These are phyloP conservation scores for Furcasterigmium sp. DNA, from an alignment of 2,329 filamentous ascomycete species.

Conservation along the genomic window DNA sequence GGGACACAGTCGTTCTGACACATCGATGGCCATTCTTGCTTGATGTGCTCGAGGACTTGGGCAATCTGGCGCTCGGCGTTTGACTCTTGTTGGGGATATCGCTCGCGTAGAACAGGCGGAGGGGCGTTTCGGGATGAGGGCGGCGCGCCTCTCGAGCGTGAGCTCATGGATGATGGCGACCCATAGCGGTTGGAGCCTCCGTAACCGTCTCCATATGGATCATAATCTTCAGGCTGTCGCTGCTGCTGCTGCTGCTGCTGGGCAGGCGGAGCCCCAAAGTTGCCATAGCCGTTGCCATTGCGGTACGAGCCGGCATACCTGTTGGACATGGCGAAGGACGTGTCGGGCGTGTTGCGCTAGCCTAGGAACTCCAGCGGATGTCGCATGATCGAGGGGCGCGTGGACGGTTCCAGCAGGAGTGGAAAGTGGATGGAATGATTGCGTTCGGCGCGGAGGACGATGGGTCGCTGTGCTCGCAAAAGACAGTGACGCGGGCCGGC, in stretches of 20 bases:
- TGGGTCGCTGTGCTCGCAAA: too few species aligned
- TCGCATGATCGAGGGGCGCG: conserved; percentile 9
- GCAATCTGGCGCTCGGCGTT: conserved; percentile 52
- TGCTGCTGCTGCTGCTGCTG: not conserved
- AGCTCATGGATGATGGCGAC: conserved; percentile 22
- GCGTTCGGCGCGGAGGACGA: too few species aligned
- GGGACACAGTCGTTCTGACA: conserved; percentile 83
- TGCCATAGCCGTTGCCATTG: conserved; percentile 35
- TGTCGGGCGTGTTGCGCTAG: conserved; percentile 7
- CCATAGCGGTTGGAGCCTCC: conserved; percentile 30
- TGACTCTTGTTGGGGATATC: conserved; percentile 29
- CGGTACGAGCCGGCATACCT: conserved; percentile 28
- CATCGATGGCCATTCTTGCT: conserved; percentile 89
- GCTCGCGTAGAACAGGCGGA: conserved; percentile 17
- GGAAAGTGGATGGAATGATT: not conserved
- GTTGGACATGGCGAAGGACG: conserved; percentile 11
- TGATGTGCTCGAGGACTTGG: conserved; percentile 74
- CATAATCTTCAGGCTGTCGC: conserved; percentile 39
- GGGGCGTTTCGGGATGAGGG: conserved; percentile 19
- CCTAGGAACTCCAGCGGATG: conserved; percentile 1
- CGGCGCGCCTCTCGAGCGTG: conserved; percentile 12
- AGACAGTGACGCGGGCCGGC: too few species aligned
- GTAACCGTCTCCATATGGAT: conserved; percentile 40
- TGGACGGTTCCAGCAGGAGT: not conserved
- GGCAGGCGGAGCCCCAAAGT: conserved; percentile 20